Conservation (phyloP, 2,329 filamentous ascomycete species). For the Pseudogymnoascus sp. region DNA sequence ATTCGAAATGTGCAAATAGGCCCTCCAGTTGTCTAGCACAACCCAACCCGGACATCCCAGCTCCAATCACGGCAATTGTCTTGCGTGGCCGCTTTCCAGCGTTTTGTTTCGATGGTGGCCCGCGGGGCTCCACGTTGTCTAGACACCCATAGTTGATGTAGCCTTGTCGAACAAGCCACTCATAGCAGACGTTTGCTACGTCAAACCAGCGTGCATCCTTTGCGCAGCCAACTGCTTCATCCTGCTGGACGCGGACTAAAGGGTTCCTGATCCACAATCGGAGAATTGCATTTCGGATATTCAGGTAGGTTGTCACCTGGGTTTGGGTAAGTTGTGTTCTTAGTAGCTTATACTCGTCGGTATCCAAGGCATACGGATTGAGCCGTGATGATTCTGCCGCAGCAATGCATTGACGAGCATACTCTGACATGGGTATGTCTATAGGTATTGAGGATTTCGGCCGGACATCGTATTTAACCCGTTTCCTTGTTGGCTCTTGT, state of each 20-base stretch:
- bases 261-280: constrained; percentile 84
- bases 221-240: constrained; percentile 85
- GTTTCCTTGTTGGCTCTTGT: constrained; percentile 25
- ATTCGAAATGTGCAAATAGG: constrained; percentile 72
- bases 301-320: constrained; percentile 91
- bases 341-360: constrained; percentile 72
- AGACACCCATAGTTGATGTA: constrained; percentile 97
- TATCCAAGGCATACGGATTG: constrained; percentile 80
- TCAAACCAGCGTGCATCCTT: constrained; percentile 83
- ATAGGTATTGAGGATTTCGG: constrained; percentile 79
- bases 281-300: constrained; percentile 90
- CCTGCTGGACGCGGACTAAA: constrained; percentile 66
- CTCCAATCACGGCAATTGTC: constrained; percentile 79
- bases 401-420: constrained; percentile 83
- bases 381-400: constrained; percentile 84
- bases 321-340: constrained; percentile 73
- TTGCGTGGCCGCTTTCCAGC: constrained; percentile 45
- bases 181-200: constrained; percentile 76
- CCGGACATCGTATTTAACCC: constrained; percentile 48
- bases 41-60: constrained; percentile 86
- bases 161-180: constrained; percentile 83
- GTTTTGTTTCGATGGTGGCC: constrained; percentile 30
- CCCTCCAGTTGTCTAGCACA: constrained; percentile 86
- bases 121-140: constrained; percentile 43
- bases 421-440: constrained; percentile 62